phyloP scores from a whole-genome alignment of 768 basidiomycete genomes.

The Tubosaeta sp. region DNA sequence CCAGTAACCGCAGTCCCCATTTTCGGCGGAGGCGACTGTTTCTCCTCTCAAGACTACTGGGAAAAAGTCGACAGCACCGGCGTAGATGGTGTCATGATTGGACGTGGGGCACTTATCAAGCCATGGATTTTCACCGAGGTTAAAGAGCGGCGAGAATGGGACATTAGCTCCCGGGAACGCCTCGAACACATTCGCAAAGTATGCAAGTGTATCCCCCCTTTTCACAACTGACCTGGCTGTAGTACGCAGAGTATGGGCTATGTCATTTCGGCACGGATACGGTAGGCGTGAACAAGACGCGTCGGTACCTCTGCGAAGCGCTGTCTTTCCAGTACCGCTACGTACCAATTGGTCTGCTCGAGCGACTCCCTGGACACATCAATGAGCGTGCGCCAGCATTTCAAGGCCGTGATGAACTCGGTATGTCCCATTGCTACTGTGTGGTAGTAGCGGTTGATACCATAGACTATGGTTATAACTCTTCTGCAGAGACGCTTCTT shows the following conservation, averaged over 20 bases:
- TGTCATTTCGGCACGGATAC: slow-evolving; percentile 86
- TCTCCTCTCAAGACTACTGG: slow-evolving; percentile 83
- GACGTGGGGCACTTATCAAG: slow-evolving; percentile 92
- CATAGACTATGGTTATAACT: not conserved
- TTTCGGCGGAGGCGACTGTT: slow-evolving; percentile 95
- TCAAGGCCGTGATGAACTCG: slow-evolving; percentile 82
- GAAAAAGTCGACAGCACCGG: slow-evolving; percentile 69
- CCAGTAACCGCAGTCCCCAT: slow-evolving; percentile 85
- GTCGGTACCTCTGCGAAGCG: slow-evolving; percentile 92
- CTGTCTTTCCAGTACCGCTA: slow-evolving; percentile 97
- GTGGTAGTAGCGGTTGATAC: not conserved
- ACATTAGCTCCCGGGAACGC: slow-evolving; percentile 81
- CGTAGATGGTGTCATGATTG: slow-evolving; percentile 95
- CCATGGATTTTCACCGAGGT: slow-evolving; percentile 96
- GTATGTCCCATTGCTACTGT: slow-evolving; percentile 39
- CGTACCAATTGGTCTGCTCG: slow-evolving; percentile 88
- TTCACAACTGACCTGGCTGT: not conserved
- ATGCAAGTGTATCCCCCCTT: too few relatives aligned
- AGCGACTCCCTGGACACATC: slow-evolving; percentile 71
- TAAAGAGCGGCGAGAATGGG: slow-evolving; percentile 90
- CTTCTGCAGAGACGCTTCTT: slow-evolving; percentile 72
- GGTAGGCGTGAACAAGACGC: slow-evolving; percentile 83
- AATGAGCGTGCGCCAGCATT: slow-evolving; percentile 92
- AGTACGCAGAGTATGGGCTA: slow-evolving; percentile 88
- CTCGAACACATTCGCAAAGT: slow-evolving; percentile 77